Conservation (phyloP, 352 stramenopile species). For the Phytophthora rubi region DNA sequence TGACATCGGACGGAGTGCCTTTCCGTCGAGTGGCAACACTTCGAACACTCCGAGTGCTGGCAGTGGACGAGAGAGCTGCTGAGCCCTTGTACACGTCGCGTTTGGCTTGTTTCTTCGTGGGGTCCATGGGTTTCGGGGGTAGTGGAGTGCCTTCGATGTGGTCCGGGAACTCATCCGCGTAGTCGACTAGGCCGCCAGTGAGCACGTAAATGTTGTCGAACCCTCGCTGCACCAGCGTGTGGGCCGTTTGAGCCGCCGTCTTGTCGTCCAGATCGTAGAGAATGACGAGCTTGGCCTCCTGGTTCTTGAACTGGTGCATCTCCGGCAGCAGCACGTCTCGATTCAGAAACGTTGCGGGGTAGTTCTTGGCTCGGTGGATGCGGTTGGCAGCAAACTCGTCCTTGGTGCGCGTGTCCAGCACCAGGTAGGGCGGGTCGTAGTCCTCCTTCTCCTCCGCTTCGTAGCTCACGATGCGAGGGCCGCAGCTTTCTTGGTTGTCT, state of each 20-base stretch:
- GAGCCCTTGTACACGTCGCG: slow-evolving; percentile 62
- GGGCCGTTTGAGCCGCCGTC: slow-evolving; percentile 58
- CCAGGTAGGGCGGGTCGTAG: slow-evolving; percentile 77
- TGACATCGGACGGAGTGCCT: slow-evolving; percentile 59
- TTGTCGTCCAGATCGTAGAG: slow-evolving; percentile 85
- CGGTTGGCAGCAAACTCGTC: slow-evolving; percentile 76
- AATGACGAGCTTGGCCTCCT: slow-evolving; percentile 76
- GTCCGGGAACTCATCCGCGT: slow-evolving; percentile 65
- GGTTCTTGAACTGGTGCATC: slow-evolving; percentile 86
- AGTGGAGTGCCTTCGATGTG: slow-evolving; percentile 70
- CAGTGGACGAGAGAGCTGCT: slow-evolving; percentile 43
- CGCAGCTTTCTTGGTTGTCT: slow-evolving; percentile 35
- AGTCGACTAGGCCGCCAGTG: slow-evolving; percentile 66
- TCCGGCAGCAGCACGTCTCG: slow-evolving; percentile 71
- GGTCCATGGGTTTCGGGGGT: slow-evolving; percentile 60
- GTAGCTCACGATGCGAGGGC: slow-evolving; percentile 79
- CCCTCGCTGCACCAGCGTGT: slow-evolving; percentile 77
- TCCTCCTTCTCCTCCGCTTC: slow-evolving; percentile 79
- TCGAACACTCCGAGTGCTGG: slow-evolving; percentile 57
- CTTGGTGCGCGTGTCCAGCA: slow-evolving; percentile 72
- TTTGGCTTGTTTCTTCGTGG: slow-evolving; percentile 52
- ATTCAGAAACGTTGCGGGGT: slow-evolving; percentile 61
- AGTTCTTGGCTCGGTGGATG: slow-evolving; percentile 75
- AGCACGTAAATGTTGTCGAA: slow-evolving; percentile 90
- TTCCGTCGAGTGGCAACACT: slow-evolving; percentile 56